Evolutionary conservation across 169 alveolate genomes (phyloP), one percentile per base, ranked within the genome.

Genomic region (Plasmodium blacklocki): DNA sequence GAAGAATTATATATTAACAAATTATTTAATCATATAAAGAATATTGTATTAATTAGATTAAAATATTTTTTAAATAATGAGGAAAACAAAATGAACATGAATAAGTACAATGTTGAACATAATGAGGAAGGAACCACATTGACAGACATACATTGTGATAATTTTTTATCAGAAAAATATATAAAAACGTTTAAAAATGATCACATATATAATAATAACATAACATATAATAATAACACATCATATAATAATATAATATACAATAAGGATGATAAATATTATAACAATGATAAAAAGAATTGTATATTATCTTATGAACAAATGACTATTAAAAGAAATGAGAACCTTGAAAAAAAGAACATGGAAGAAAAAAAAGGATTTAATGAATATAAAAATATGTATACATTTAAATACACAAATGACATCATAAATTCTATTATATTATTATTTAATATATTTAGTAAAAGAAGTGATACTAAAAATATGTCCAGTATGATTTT

Each of bases 391-490:
- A 39, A 39, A 39, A 39, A 39, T 39, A 39, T 39, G 47, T 39
- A 39, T 39, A 39, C 11, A 39, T 39, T 5, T 0, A 5, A 39
- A 39, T 39, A 39, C 2, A 39, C 47, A 6, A 47, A 62, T 8
- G 66, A 47, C 0, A 49, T 19, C 11, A 29, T 75, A 21, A 63
- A 75, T 21, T 32, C 43, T 1, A 58, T 47, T 59, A 64, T 64
- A 18, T 64, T 67, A 29, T 70, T 78, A 19, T 71, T 78, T 26
- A 78, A 78, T 19, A 64, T 78, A 56, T 78, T 64, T 70, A 78
- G 89, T 59, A 78, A 78, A 78, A 78, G 59, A 29, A 67, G 75
- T 12, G 70, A 78, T 64, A 78, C 23, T 43, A 78, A 78, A 66
- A 50, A 66, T 11, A 47, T 78, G 66, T 32, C 52, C n/a, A 19